phyloP scores from a whole-genome alignment of 805 yeast species.

The Pichia cephalocereana region DNA sequence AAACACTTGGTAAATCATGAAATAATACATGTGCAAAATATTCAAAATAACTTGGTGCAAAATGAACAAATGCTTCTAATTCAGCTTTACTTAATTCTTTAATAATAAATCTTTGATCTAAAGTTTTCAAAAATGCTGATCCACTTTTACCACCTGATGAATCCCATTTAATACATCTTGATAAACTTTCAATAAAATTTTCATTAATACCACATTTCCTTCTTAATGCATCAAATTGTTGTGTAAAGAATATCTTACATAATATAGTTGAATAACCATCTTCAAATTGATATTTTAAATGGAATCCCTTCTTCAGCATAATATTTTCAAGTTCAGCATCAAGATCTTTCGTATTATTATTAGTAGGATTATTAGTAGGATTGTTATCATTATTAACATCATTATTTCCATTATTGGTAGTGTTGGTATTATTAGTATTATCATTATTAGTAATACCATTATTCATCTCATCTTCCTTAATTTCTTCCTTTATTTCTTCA shows the following conservation, averaged over 20 bases:
- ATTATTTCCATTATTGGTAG: too few species aligned
- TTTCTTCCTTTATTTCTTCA: neutral
- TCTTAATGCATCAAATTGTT: constrained; percentile 92
- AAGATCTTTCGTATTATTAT: neutral
- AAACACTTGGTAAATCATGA: constrained; percentile 88
- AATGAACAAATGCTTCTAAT: constrained; percentile 84
- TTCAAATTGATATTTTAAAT: constrained; percentile 83
- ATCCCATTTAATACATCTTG: constrained; percentile 93
- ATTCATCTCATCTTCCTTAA: too few species aligned
- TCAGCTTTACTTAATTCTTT: constrained; percentile 85
- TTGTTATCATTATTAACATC: too few species aligned
- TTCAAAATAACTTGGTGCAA: constrained; percentile 95
- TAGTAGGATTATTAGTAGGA: neutral
- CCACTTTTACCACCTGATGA: constrained; percentile 96
- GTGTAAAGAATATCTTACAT: constrained; percentile 91
- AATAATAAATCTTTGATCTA: constrained; percentile 81
- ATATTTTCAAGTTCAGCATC: constrained; percentile 41
- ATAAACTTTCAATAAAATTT: constrained; percentile 76
- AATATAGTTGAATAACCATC: constrained; percentile 78
- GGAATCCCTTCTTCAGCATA: constrained; percentile 80
- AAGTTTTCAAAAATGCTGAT: constrained; percentile 83
- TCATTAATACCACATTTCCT: constrained; percentile 70
- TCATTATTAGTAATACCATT: too few species aligned
- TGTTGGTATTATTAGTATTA: too few species aligned
- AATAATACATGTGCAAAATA: constrained; percentile 92